Percentiles rank a stretch among this genome's conserved stretches.
Evolutionary conservation across 306 rosid species (phyloP).

Genomic region (Adenanthera pavonina): DNA sequence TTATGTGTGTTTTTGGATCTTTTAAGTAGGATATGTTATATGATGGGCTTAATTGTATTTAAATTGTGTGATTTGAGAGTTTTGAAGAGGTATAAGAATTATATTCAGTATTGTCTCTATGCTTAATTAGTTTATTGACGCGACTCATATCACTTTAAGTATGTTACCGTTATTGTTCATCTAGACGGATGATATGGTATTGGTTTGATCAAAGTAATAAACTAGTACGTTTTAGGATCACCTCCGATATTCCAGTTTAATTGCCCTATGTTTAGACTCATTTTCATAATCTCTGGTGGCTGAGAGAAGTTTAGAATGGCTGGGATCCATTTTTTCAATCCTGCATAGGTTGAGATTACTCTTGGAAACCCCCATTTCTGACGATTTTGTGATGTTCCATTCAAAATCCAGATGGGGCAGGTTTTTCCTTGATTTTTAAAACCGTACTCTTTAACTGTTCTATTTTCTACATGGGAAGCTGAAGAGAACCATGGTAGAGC

Average conservation of each 20-base stretch:
- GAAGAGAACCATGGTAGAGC: neutral
- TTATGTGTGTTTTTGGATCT: conserved; percentile 13
- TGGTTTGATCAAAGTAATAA: neutral
- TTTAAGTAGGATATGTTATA: conserved; percentile 17
- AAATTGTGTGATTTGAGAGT: conserved; percentile 7
- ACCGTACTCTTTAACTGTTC: neutral
- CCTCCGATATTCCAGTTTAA: neutral
- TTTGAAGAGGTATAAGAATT: conserved; percentile 26
- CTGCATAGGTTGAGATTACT: neutral
- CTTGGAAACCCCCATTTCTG: neutral
- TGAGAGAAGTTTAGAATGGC: conserved; percentile 3
- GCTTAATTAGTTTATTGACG: conserved; percentile 4
- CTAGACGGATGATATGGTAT: neutral
- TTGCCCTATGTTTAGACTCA: neutral
- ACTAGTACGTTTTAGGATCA: conserved; percentile 1
- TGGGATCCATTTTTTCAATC: neutral
- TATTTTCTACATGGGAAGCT: neutral
- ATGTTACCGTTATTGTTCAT: neutral
- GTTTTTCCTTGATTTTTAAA: neutral
- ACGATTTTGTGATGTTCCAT: neutral
- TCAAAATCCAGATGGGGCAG: neutral
- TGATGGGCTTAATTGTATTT: conserved; percentile 13
- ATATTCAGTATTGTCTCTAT: neutral
- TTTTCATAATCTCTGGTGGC: neutral
- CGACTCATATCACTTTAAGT: neutral